Conservation (phyloP, 352 stramenopile species). For the Phytophthora sp. region DNA sequence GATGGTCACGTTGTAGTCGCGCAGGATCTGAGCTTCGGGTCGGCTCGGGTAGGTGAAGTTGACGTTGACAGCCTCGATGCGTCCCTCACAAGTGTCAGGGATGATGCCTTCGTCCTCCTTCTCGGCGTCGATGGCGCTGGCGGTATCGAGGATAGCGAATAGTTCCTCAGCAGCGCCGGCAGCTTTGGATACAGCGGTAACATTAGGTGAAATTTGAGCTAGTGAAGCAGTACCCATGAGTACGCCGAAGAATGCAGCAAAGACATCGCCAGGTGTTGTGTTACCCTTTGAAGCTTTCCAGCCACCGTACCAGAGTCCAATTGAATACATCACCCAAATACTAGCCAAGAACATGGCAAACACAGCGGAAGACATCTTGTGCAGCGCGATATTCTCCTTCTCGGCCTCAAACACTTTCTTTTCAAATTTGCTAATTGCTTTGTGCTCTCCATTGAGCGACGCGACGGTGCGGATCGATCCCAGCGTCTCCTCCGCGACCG, state of each 20-base stretch:
- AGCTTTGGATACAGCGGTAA: conserved; percentile 45
- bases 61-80: conserved; percentile 62
- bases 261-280: conserved; percentile 42
- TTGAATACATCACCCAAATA: conserved; percentile 56
- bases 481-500: conserved; percentile 45
- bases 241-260: conserved; percentile 54
- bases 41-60: conserved; percentile 83
- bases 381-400: conserved; percentile 39
- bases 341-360: conserved; percentile 46
- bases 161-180: conserved; percentile 40
- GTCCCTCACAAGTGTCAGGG: conserved; percentile 42
- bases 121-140: conserved; percentile 51
- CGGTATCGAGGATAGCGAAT: conserved; percentile 53
- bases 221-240: conserved; percentile 43
- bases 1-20: conserved; percentile 79
- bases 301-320: conserved; percentile 60
- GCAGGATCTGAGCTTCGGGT: conserved; percentile 64
- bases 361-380: conserved; percentile 38
- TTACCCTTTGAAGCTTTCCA: conserved; percentile 39
- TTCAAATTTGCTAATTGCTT: conserved; percentile 41
- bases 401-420: conserved; percentile 34
- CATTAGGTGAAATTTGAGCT: conserved; percentile 49
- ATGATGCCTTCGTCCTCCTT: conserved; percentile 41
- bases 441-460: conserved; percentile 43
- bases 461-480: conserved; percentile 45